Evolutionary conservation across 768 basidiomycete species (phyloP).

Genomic region (Russula olivacea): DNA sequence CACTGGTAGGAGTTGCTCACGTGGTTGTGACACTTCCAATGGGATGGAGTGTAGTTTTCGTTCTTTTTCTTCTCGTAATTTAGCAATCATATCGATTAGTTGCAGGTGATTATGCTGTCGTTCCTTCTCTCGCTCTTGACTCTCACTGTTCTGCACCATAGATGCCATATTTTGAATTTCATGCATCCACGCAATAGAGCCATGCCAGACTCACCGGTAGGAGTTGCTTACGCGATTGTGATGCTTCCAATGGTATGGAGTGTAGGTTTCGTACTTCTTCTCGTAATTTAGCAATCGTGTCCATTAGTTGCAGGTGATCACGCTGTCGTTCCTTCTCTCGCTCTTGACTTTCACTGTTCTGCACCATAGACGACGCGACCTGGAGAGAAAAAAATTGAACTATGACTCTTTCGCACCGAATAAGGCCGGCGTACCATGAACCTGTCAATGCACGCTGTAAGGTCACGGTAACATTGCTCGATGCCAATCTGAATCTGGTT

Average conservation of each 20-base stretch:
- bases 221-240: neutral
- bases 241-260: neutral
- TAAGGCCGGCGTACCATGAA: constrained; percentile 33
- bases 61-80: neutral
- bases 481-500: constrained; percentile 40
- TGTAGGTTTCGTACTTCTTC: constrained; percentile 3
- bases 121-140: neutral
- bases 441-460: constrained; percentile 35
- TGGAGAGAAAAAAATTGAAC: neutral
- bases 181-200: neutral
- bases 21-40: neutral
- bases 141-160: neutral
- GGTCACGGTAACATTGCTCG: constrained; percentile 35
- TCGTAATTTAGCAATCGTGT: neutral
- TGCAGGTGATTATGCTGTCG: neutral
- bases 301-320: neutral
- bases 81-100: neutral
- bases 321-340: neutral
- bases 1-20: neutral
- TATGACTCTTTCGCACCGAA: neutral
- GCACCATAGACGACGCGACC: neutral
- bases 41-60: neutral
- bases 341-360: neutral
- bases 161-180: neutral
- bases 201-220: neutral